Conservation (phyloP, 1,139 yeast genomes). For the Pichia cactophila region DNA sequence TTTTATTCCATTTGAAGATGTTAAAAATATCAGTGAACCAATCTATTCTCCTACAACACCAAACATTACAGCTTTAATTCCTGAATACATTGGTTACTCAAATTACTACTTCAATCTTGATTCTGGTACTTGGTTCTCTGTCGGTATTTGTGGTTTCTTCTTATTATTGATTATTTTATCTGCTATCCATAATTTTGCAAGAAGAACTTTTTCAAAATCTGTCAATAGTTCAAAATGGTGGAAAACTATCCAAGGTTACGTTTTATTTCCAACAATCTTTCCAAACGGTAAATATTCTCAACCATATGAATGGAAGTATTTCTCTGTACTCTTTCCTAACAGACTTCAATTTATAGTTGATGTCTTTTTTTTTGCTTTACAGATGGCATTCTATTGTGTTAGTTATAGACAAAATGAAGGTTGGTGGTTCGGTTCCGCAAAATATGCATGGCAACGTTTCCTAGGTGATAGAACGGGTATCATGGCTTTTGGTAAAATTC, state of each 20-base stretch:
- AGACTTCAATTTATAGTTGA: conserved; percentile 39
- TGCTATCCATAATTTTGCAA: conserved; percentile 24
- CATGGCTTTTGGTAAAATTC: conserved; percentile 39
- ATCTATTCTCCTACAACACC: conserved; percentile 15
- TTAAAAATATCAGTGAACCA: conserved; percentile 13
- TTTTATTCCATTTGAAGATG: conserved; percentile 2
- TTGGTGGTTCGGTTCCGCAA: conserved; percentile 31
- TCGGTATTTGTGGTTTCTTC: conserved; percentile 37
- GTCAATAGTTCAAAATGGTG: conserved; percentile 11
- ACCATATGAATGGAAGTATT: conserved; percentile 11
- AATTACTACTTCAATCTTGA: conserved; percentile 19
- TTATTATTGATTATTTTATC: conserved; percentile 22
- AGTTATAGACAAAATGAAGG: conserved; percentile 38
- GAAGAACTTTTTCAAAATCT: conserved; percentile 10
- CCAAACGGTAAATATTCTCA: conserved; percentile 19
- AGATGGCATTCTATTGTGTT: conserved; percentile 29
- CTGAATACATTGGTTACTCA: conserved; percentile 10
- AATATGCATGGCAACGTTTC: conserved; percentile 40
- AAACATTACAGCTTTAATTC: conserved; percentile 8
- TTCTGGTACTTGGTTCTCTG: conserved; percentile 26
- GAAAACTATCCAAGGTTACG: conserved; percentile 17
- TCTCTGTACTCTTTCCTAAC: conserved; percentile 38
- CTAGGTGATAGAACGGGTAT: conserved; percentile 44
- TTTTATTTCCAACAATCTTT: conserved; percentile 19
- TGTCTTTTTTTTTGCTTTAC: conserved; percentile 14